Evolutionary conservation across 371 early-diverging fungal genomes (phyloP).

Genomic region (Mortierella sp.): DNA sequence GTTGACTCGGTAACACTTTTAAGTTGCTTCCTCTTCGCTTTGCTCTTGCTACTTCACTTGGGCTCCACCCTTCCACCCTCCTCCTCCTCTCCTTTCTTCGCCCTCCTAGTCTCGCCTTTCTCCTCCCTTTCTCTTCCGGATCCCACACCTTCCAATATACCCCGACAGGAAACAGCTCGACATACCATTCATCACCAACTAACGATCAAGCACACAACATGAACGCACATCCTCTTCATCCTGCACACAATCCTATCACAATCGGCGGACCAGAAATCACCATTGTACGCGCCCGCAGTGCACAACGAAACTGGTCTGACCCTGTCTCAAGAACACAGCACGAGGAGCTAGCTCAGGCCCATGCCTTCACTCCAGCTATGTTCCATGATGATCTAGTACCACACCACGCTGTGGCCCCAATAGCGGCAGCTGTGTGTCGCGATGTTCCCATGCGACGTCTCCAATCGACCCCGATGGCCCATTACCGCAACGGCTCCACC

Average conservation of each 20-base stretch:
- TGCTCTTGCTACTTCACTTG: no score
- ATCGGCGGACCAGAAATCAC: slow-evolving; percentile 2
- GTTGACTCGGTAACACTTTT: neutral
- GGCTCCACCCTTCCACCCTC: neutral
- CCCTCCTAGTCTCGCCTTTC: neutral
- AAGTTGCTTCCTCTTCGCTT: no score
- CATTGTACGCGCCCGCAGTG: slow-evolving; percentile 22
- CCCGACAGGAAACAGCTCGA: no score
- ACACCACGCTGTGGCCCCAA: slow-evolving; percentile 11
- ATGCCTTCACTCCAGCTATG: slow-evolving; percentile 4
- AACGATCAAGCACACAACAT: no score
- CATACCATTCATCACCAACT: no score
- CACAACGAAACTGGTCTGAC: slow-evolving; percentile 36
- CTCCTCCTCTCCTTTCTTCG: neutral
- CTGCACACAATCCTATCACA: neutral
- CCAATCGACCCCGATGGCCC: slow-evolving; percentile 24
- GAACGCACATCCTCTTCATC: slow-evolving; percentile 1
- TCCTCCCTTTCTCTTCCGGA: neutral
- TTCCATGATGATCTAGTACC: neutral
- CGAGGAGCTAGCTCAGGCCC: slow-evolving; percentile 8
- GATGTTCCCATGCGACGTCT: slow-evolving; percentile 27
- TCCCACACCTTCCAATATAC: no score
- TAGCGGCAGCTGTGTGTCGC: slow-evolving; percentile 21
- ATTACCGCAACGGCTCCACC: slow-evolving; percentile 10
- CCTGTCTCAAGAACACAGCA: slow-evolving; percentile 13